Base-by-base conservation (phyloP, 176 grass and related monocot species). In the Avena sativa region DNA sequence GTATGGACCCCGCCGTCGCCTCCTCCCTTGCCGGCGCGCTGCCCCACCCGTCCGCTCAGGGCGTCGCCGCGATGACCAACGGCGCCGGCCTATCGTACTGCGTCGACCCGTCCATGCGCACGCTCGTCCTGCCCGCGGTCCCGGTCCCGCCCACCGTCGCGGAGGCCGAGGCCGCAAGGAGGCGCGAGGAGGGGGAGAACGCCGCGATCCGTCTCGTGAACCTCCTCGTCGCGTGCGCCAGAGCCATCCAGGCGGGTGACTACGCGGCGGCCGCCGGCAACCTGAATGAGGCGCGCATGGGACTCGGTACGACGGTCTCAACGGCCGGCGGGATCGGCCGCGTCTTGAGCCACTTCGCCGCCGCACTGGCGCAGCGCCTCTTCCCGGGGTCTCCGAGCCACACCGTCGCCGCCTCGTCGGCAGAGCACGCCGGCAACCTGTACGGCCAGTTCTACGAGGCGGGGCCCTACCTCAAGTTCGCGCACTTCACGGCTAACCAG, bases 391-490 rank as follows among this genome's bases (percentile, higher is more conserved):
- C 57, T 50, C 79, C 81, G 19, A 44, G 61, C 12, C 15, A 26
- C 16, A 3, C 17, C 10, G 20, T 25, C 72, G 32, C 30, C 64
- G 0, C 43, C 89, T 0, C 23, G 12, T 36, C 16, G 40, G 78
- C 49, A 25, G 52, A 88, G 11, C 15, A 84, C 1, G 72, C 72
- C 6, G 68, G 55, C 0, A 78, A 92, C 2, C 68, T 93, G 1
- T 86, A 89, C 66, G 74, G 67, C 26, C 78, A 89, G 12, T 98
- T 93, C 90, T 93, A 98, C 79, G 91, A 93, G 12, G 86, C 84
- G 3, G 89, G 86, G 73, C 95, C 95, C 0, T 93, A 91, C 88
- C 86, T 98, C 14, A 93, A 92, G 79, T 98, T 98, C 49, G 91
- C 91, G 0, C 87, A 95, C 84, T 92, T 92, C 83, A 87, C 90